A percentile compares a stretch with the other conserved stretches of the same genome.
Evolutionary conservation across 176 grass and related monocot species (phyloP).

Genomic region (Eleusine coracana): DNA sequence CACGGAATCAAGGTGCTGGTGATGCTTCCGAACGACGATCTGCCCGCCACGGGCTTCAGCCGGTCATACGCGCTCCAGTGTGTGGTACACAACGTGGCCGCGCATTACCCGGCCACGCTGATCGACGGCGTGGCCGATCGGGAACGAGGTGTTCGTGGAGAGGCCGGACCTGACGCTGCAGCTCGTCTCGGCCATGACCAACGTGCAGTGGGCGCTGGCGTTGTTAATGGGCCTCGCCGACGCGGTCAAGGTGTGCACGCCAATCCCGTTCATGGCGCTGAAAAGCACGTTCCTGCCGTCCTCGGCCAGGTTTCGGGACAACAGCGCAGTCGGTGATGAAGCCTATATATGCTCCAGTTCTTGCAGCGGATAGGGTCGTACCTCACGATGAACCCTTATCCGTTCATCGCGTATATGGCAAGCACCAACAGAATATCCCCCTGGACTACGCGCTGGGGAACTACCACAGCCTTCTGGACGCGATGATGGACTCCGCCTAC

Average conservation of each 20-base stretch:
- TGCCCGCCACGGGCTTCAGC: no score
- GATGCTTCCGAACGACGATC: no score
- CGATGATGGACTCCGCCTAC: not conserved
- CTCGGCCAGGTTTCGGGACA: not conserved
- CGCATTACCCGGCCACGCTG: no score
- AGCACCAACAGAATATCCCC: not conserved
- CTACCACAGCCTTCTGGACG: not conserved
- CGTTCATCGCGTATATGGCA: not conserved
- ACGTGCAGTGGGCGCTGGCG: not conserved
- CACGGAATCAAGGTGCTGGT: no score
- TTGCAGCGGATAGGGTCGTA: not conserved
- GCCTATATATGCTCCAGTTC: not conserved
- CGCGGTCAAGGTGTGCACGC: not conserved
- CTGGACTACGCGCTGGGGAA: not conserved
- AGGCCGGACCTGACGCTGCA: not conserved
- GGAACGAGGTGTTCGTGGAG: not conserved
- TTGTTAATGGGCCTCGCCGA: not conserved
- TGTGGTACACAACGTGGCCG: no score
- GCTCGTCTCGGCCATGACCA: not conserved
- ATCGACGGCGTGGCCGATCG: not conserved
- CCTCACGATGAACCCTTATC: not conserved
- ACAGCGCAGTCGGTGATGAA: not conserved
- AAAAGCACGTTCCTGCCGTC: not conserved
- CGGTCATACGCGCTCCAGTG: no score
- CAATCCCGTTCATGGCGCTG: not conserved